phyloP scores from a whole-genome alignment of 768 basidiomycete species.

The Mrakia hoshinonis region DNA sequence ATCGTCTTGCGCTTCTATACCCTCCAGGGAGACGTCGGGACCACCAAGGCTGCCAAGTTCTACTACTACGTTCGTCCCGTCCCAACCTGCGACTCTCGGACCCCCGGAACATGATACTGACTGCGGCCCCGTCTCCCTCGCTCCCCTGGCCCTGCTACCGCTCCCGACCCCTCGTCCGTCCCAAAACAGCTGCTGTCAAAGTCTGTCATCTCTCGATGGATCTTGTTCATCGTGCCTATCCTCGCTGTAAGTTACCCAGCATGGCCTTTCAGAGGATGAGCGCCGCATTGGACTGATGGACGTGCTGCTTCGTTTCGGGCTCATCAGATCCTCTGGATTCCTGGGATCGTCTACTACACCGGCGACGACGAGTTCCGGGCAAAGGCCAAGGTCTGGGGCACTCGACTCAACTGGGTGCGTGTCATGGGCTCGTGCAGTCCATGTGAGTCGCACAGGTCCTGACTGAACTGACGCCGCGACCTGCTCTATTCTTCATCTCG shows the following conservation, averaged over 20 bases:
- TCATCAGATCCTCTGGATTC: conserved; percentile 41
- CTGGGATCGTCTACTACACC: conserved; percentile 56
- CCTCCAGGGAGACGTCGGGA: conserved; percentile 16
- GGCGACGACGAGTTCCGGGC: conserved; percentile 33
- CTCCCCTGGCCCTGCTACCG: too few relatives aligned
- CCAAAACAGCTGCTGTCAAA: conserved; percentile 52
- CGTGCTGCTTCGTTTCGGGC: background rate
- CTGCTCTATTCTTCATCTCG: conserved; percentile 27
- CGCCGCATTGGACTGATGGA: too few relatives aligned
- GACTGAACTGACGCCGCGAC: background rate
- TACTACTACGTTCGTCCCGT: conserved; percentile 18
- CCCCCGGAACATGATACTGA: background rate
- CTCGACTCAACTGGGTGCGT: conserved; percentile 16
- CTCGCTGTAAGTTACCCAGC: conserved; percentile 44
- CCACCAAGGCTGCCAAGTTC: conserved; percentile 16
- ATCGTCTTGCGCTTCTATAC: too few relatives aligned
- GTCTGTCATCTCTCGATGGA: conserved; percentile 71
- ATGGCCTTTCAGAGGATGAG: too few relatives aligned
- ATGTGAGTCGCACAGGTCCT: too few relatives aligned
- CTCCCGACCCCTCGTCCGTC: background rate
- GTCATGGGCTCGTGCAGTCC: background rate
- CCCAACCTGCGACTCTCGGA: background rate
- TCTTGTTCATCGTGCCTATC: conserved; percentile 62
- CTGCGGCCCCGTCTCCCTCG: too few relatives aligned
- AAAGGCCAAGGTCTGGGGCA: conserved; percentile 15